A percentile compares a stretch with the other conserved stretches of the same genome.
These are phyloP conservation scores for Cronartium quercuum DNA, from an alignment of 1,284 basidiomycete species.

Conservation along the genomic window DNA sequence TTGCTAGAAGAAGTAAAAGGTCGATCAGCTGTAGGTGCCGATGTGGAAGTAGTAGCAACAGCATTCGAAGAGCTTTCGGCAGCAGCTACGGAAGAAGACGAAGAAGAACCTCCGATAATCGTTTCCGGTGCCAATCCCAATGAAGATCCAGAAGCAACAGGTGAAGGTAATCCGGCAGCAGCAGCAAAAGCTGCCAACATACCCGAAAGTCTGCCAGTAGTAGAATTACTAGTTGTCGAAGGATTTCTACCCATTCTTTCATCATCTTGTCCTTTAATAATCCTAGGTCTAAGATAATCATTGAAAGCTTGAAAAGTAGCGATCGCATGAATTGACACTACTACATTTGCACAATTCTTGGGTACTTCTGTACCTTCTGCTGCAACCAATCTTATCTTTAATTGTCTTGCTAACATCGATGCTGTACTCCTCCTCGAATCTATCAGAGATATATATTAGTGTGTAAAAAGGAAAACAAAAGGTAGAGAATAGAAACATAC, in stretches of 20 bases:
- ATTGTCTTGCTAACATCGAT: conserved; percentile 74
- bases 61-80: conserved; percentile 43
- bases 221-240: conserved; percentile 46
- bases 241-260: conserved; percentile 39
- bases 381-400: conserved; percentile 78
- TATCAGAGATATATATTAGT: conserved; percentile 46
- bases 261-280: conserved; percentile 63
- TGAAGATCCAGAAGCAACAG: conserved; percentile 55
- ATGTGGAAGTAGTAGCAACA: conserved; percentile 46
- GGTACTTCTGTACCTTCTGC: conserved; percentile 80
- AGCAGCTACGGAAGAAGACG: conserved; percentile 43
- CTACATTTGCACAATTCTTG: conserved; percentile 74
- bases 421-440: conserved; percentile 79
- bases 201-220: conserved; percentile 62
- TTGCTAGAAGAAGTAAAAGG: conserved; percentile 47
- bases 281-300: conserved; percentile 82
- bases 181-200: conserved; percentile 81
- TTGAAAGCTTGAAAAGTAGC: conserved; percentile 92
- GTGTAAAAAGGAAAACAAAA: conserved; percentile 35
- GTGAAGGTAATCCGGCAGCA: conserved; percentile 53
- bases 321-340: conserved; percentile 91
- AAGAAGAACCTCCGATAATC: conserved; percentile 39
- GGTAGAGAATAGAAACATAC: conserved; percentile 51
- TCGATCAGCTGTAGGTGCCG: background rate
- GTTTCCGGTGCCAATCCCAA: conserved; percentile 49